A percentile compares a stretch with the other conserved stretches of the same genome.
Evolutionary conservation across 2,329 filamentous ascomycete genomes (phyloP).

Genomic region (Pestalotiopsis sp.): DNA sequence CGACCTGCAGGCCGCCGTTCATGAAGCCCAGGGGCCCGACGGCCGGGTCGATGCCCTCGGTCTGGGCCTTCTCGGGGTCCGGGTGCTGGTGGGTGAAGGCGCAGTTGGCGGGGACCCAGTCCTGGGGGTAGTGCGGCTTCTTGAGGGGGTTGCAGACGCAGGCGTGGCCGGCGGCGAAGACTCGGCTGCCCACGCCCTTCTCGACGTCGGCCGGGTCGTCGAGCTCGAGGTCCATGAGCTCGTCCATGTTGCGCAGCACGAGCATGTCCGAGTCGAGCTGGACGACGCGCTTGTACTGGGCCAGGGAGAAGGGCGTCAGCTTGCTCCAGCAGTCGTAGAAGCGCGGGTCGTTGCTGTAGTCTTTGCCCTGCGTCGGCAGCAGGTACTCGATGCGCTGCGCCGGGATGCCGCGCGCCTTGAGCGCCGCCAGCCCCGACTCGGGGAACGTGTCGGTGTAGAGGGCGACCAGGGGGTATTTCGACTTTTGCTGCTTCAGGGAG

Average conservation of each 20-base stretch:
- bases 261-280: conserved; percentile 91
- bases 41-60: conserved; percentile 43
- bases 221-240: conserved; percentile 81
- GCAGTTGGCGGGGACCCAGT: conserved; percentile 66
- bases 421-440: conserved; percentile 65
- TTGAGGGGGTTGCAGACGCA: conserved; percentile 84
- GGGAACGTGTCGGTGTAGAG: conserved; percentile 83
- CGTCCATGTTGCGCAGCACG: conserved; percentile 83
- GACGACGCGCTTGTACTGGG: conserved; percentile 77
- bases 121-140: conserved; percentile 75
- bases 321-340: conserved; percentile 94
- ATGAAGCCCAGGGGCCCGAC: conserved; percentile 52
- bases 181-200: conserved; percentile 53
- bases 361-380: conserved; percentile 64
- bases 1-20: conserved; percentile 61
- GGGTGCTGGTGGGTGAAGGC: conserved; percentile 59
- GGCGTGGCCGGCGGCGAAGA: conserved; percentile 83
- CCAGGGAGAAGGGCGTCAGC: conserved; percentile 75
- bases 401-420: conserved; percentile 70
- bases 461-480: conserved; percentile 77
- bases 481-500: conserved; percentile 66
- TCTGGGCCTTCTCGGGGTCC: conserved; percentile 49
- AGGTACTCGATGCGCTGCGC: conserved; percentile 74
- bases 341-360: conserved; percentile 77
- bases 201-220: conserved; percentile 50